Base-by-base conservation (phyloP, 2,329 filamentous ascomycete genomes). In the Pseudogymnoascus destructans region DNA sequence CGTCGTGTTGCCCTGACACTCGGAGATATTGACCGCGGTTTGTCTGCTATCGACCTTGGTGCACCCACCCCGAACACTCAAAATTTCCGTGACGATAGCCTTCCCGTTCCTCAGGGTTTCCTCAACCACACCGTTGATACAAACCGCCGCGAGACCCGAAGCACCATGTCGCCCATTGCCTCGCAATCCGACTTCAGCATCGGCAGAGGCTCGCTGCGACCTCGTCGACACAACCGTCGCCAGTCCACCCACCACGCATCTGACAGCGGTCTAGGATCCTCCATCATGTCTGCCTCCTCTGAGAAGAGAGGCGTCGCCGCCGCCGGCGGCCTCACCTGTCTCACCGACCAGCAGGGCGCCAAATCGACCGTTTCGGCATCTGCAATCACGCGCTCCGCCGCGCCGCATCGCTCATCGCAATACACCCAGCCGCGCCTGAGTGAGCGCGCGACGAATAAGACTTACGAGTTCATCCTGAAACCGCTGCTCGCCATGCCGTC, bases 181-280 rank as follows among this genome's bases (percentile, higher is more conserved):
- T 68, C 73, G 64, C 66, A 61, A 65, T 57, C 64, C 59, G 54
- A 57, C 67, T 57, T 64, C 75, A 63, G 67, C 68, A 61, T 76
- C 77, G 70, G 66, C 76, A 61, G 72, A 78, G 75, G 76, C 61
- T 73, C 78, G 38, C 70, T 79, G 62, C 80, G 78, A 60, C 77
- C 78, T 62, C 79, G 78, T 60, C 74, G 66, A 30, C 69, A 66
- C 60, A 61, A 73, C 56, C 77, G 77, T 59, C 78, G 82, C 68
- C 73, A 75, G 61, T 77, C 76, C 42, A 79, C 84, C 68, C 80
- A 83, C 67, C 85, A 90, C 72, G 80, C 81, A 60, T 93, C 89
- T 13, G 91, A 96, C 74, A 95, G 90, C 70, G 91, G 89, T 58
- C 77, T 96, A 63, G 91, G 91, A 57, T 87, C 89, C 42, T 95